Conservation (phyloP, 768 basidiomycete genomes). For the Lactarius deliciosus region DNA sequence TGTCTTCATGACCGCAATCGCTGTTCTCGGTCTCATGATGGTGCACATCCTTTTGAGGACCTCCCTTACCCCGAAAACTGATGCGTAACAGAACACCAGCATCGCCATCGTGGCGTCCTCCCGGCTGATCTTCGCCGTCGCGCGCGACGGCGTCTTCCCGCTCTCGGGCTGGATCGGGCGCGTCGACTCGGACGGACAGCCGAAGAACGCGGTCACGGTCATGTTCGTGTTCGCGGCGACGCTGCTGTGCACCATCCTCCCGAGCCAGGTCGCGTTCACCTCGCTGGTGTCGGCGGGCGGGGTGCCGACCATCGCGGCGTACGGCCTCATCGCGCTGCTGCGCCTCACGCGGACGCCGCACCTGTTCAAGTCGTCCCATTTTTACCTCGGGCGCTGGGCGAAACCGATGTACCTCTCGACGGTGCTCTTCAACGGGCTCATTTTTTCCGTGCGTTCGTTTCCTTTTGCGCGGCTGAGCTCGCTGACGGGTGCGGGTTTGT, state of each 20-base stretch:
- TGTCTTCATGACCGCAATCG: constrained; percentile 85
- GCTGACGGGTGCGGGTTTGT: neutral
- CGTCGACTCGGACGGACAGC: constrained; percentile 71
- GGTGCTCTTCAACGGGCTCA: constrained; percentile 66
- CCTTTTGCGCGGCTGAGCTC: neutral
- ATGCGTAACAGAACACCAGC: constrained; percentile 65
- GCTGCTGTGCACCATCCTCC: constrained; percentile 84
- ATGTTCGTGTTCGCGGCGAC: constrained; percentile 76
- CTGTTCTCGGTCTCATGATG: constrained; percentile 80
- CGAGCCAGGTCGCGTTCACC: constrained; percentile 89
- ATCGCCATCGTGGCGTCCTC: constrained; percentile 87
- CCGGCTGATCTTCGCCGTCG: constrained; percentile 86
- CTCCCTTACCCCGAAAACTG: neutral
- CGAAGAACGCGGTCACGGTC: constrained; percentile 81
- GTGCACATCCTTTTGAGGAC: constrained; percentile 43
- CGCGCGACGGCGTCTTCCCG: constrained; percentile 91
- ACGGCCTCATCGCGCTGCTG: constrained; percentile 76
- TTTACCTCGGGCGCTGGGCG: constrained; percentile 64
- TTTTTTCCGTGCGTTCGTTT: constrained; percentile 61
- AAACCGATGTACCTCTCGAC: constrained; percentile 69
- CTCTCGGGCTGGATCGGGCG: constrained; percentile 78
- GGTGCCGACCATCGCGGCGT: constrained; percentile 85
- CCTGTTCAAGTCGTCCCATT: constrained; percentile 70
- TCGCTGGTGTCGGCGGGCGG: constrained; percentile 86
- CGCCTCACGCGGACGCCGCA: constrained; percentile 77